These are phyloP conservation scores for Globisporangium uncinulatum DNA, from an alignment of 352 stramenopile genomes.

Conservation along the genomic window DNA sequence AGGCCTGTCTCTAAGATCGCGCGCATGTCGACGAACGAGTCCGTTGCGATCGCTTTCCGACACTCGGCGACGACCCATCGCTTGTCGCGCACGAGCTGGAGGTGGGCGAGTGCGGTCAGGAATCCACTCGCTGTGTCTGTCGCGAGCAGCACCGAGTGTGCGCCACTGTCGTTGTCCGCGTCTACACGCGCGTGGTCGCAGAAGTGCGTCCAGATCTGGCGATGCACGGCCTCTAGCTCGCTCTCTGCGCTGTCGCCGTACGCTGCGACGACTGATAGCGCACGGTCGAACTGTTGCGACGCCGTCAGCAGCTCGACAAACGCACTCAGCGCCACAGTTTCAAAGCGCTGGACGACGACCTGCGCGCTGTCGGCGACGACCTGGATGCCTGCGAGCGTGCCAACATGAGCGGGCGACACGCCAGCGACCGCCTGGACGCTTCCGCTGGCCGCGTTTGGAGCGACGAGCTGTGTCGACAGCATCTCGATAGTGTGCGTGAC, in stretches of 20 bases:
- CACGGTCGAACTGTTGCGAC: conserved; percentile 30
- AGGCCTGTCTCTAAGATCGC: conserved; percentile 44
- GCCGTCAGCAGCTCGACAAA: conserved; percentile 41
- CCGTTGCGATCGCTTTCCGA: conserved; percentile 24
- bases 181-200: conserved; percentile 13
- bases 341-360: conserved; percentile 17
- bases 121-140: conserved; percentile 15
- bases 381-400: conserved; percentile 2
- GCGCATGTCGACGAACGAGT: conserved; percentile 51
- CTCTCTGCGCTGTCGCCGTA: conserved; percentile 14
- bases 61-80: conserved; percentile 49
- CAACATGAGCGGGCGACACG: background rate
- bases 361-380: conserved; percentile 12
- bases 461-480: background rate
- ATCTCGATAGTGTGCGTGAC: background rate
- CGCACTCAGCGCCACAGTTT: conserved; percentile 10
- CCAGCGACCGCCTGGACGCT: background rate
- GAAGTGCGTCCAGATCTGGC: conserved; percentile 43
- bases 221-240: conserved; percentile 41
- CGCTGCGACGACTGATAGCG: conserved; percentile 21
- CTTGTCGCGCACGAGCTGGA: conserved; percentile 37
- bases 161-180: background rate
- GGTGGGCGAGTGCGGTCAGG: conserved; percentile 31
- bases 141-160: conserved; percentile 2
- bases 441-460: no score